These are phyloP conservation scores for Clitopilus passeckerianus DNA, from an alignment of 768 basidiomycete species.

Conservation along the genomic window DNA sequence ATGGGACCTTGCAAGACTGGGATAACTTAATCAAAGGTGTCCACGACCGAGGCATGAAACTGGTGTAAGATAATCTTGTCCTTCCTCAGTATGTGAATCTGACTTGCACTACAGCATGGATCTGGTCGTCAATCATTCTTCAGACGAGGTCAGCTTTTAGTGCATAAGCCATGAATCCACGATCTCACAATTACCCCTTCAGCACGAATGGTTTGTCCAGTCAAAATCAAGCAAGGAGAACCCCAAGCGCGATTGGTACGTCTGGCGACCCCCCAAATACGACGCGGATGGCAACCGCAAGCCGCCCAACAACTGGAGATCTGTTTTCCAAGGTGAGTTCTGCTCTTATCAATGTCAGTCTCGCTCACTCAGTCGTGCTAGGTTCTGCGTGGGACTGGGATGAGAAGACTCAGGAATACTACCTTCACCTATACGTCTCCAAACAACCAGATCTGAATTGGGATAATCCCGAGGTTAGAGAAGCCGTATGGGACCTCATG, in stretches of 20 bases:
- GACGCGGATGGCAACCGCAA: conserved; percentile 46
- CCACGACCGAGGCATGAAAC: conserved; percentile 64
- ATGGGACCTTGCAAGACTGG: conserved; percentile 62
- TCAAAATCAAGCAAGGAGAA: conserved; percentile 45
- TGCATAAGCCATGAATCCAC: not conserved
- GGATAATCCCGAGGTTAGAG: conserved; percentile 60
- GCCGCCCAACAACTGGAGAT: conserved; percentile 74
- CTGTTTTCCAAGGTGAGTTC: conserved; percentile 52
- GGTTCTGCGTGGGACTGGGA: conserved; percentile 73
- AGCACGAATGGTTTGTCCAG: conserved; percentile 72
- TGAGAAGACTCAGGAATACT: conserved; percentile 60
- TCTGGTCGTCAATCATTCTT: conserved; percentile 72
- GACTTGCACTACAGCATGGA: conserved; percentile 50
- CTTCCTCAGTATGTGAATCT: not conserved
- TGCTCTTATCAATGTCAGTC: not conserved
- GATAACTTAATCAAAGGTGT: conserved; percentile 46
- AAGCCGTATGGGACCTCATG: conserved; percentile 62
- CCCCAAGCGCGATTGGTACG: conserved; percentile 72
- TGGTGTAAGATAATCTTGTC: conserved; percentile 41
- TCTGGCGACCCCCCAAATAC: conserved; percentile 60
- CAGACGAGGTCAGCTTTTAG: conserved; percentile 45
- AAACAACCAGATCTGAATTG: conserved; percentile 79
- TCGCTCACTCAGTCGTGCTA: conserved; percentile 13
- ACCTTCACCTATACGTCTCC: conserved; percentile 61
- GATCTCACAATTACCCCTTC: not conserved